Conservation (phyloP, 1,139 yeast genomes). For the Pichia terricola region DNA sequence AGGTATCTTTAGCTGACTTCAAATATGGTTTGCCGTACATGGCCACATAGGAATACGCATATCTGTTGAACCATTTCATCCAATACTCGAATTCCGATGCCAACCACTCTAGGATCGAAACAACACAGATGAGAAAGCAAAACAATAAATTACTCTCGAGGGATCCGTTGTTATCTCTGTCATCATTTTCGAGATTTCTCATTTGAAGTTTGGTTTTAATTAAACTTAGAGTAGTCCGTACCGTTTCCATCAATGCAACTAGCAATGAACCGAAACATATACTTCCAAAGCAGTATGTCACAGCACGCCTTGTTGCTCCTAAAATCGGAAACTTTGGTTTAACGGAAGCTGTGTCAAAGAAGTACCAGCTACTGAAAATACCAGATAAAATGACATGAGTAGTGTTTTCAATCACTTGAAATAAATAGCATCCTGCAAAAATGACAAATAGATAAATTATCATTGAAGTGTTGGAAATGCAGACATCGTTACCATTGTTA, state of each 20-base stretch:
- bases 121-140: conserved; percentile 26
- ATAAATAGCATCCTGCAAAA: conserved; percentile 79
- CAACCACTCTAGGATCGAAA: conserved; percentile 38
- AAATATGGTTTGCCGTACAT: conserved; percentile 76
- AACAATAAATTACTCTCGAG: conserved; percentile 13
- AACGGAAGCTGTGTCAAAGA: conserved; percentile 33
- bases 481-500: conserved; percentile 39
- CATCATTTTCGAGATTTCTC: not conserved
- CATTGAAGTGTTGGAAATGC: conserved; percentile 52
- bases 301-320: conserved; percentile 73
- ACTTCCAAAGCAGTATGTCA: conserved; percentile 85
- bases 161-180: conserved; percentile 2
- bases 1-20: conserved; percentile 71
- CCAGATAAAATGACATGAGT: conserved; percentile 81
- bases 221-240: conserved; percentile 16
- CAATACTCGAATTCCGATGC: conserved; percentile 66
- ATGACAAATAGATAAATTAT: conserved; percentile 63
- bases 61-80: conserved; percentile 79
- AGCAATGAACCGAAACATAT: conserved; percentile 83
- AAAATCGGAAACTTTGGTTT: conserved; percentile 68
- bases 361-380: conserved; percentile 88
- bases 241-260: conserved; percentile 57
- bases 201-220: conserved; percentile 15
- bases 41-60: conserved; percentile 82
- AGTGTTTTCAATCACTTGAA: conserved; percentile 76